Evolutionary conservation across 192 early-diverging fungal species (phyloP).

Genomic region (Phlyctochytrium arcticum): DNA sequence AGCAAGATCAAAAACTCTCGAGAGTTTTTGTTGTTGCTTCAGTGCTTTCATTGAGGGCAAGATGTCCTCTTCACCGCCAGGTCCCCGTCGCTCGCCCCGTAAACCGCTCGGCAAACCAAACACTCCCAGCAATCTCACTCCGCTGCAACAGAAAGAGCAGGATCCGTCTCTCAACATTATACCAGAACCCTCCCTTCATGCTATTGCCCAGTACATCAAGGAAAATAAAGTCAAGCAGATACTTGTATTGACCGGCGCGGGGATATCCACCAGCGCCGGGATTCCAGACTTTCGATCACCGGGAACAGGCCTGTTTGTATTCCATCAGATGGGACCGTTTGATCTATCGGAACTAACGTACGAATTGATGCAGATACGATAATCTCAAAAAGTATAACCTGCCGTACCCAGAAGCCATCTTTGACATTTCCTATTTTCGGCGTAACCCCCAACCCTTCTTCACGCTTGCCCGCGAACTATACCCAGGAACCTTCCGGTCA

Average conservation of each 20-base stretch:
- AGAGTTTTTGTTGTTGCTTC: too few species aligned
- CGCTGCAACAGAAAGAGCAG: constrained; percentile 3
- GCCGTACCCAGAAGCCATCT: constrained; percentile 93
- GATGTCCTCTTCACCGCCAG: too few species aligned
- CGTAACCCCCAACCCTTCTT: constrained; percentile 83
- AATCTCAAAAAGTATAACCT: constrained; percentile 84
- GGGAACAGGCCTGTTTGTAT: constrained; percentile 79
- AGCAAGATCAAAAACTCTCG: too few species aligned
- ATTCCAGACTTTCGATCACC: constrained; percentile 95
- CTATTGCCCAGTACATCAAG: constrained; percentile 12
- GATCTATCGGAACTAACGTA: background rate
- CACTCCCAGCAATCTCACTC: background rate
- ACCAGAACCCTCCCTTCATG: constrained; percentile 7
- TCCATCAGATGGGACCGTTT: background rate
- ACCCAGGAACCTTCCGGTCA: constrained; percentile 68
- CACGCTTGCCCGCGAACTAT: constrained; percentile 84
- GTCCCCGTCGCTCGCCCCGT: too few species aligned
- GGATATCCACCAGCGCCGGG: constrained; percentile 50
- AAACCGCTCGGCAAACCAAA: background rate
- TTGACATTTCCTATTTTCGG: constrained; percentile 88
- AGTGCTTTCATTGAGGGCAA: too few species aligned
- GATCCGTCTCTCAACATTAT: constrained; percentile 24
- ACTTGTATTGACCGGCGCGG: constrained; percentile 27
- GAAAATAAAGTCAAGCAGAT: constrained; percentile 11
- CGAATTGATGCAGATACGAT: constrained; percentile 36